Base-by-base conservation (phyloP, 2,329 filamentous ascomycete genomes). In the Pestalotiopsis fici region DNA sequence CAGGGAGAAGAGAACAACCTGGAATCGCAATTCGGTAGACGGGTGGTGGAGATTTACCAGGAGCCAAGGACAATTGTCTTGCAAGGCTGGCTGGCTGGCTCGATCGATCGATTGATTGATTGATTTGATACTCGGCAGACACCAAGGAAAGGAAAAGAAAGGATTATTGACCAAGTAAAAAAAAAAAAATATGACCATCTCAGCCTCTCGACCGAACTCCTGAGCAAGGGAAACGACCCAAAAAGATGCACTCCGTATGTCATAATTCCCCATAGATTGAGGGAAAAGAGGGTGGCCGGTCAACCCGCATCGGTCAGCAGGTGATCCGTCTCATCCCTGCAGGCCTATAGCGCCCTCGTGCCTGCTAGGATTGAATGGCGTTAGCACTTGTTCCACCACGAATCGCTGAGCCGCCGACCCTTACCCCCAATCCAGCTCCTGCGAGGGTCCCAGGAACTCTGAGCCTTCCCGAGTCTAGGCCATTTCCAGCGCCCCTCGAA, bases 221-320 rank as follows among this genome's bases (percentile, higher is more conserved):
- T 25, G n/a, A 28, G 18, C 31, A 12, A 43, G 37, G 23, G 55
- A 50, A 50, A 43, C 28, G 9, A 35, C n/a, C n/a, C 23, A 15
- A 50, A 50, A 31, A 28, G 35, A n/a, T 31, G 28, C 57, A 23
- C 31, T 64, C 25, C 21, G 15, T 23, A 64, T 64, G 61, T 27
- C 61, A 43, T 64, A 55, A 56, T 63, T 27, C 43, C 43, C 43
- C 43, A 50, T 50, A 50, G 18, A 50, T 27, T 57, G 28, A 12
- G 37, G 64, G 64, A 66, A 66, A 68, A 65, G 43, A 27, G 65
- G 67, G 64, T 68, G 65, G 65, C 67, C 59, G 67, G 67, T 62
- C 67, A 68, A 68, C 67, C 28, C 65, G 67, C 67, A 50, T 25
- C n/a, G 59, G 27, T 50, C 67, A 54, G 43, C 28, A n/a, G 39